phyloP scores from a whole-genome alignment of 805 yeast genomes.

The baker's yeast (Saccharomyces cerevisiae) region DNA sequence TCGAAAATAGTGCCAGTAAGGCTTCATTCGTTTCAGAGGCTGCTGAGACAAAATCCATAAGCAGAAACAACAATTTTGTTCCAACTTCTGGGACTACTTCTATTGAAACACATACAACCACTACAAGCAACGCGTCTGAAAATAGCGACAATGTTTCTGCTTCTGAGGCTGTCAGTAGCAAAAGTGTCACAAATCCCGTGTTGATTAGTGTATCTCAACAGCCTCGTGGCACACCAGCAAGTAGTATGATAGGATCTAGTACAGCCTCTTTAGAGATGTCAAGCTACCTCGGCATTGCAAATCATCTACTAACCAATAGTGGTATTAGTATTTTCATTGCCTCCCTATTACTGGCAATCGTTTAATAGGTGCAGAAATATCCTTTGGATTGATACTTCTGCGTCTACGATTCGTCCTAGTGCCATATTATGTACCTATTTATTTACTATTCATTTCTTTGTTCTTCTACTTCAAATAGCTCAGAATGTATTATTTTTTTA shows the following conservation, averaged over 20 bases:
- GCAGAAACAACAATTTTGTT: constrained; percentile 8
- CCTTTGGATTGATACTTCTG: background rate
- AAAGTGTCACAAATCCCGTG: constrained; percentile 5
- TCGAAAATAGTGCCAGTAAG: constrained; percentile 15
- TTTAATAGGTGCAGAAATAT: background rate
- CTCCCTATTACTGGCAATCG: constrained; percentile 2
- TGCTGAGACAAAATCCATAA: constrained; percentile 24
- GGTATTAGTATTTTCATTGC: constrained; percentile 12
- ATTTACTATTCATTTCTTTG: background rate
- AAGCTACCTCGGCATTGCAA: constrained; percentile 8
- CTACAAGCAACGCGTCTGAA: constrained; percentile 14
- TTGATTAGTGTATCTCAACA: background rate
- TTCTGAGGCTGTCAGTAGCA: constrained; percentile 21
- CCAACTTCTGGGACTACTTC: constrained; percentile 14
- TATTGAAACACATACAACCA: constrained; percentile 18
- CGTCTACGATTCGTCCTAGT: background rate
- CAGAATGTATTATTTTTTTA: too few species aligned
- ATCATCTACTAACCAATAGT: constrained; percentile 4
- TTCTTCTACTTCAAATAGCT: background rate
- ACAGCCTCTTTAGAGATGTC: constrained; percentile 14
- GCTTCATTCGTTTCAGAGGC: constrained; percentile 14
- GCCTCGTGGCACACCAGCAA: constrained; percentile 15
- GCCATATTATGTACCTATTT: too few species aligned
- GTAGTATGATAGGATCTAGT: constrained; percentile 16
- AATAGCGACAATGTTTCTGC: constrained; percentile 13